Conservation (phyloP, 306 rosid species). For the Malus asiatica region DNA sequence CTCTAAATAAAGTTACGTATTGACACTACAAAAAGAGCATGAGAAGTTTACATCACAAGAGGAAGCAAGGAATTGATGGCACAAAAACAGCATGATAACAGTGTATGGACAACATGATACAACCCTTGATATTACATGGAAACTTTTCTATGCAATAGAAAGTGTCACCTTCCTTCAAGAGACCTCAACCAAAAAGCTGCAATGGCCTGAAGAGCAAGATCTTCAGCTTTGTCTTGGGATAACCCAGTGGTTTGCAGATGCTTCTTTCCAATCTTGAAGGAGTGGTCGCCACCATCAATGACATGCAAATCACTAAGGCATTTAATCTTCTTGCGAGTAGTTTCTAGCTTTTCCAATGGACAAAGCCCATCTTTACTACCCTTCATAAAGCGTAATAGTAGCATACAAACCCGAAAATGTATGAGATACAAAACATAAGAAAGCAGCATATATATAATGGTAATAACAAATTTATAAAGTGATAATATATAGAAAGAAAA, state of each 20-base stretch:
- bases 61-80: background rate
- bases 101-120: slow-evolving; percentile 11
- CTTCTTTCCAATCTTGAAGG: slow-evolving; percentile 84
- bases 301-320: slow-evolving; percentile 52
- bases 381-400: slow-evolving; percentile 29
- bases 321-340: slow-evolving; percentile 61
- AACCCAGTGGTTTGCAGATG: slow-evolving; percentile 57
- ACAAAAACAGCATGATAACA: slow-evolving; percentile 5
- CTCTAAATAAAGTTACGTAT: background rate
- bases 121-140: slow-evolving; percentile 9
- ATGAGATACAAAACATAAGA: slow-evolving; percentile 5
- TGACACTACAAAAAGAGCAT: slow-evolving; percentile 5
- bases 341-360: slow-evolving; percentile 67
- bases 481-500: slow-evolving; percentile 8
- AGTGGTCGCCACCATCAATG: slow-evolving; percentile 86
- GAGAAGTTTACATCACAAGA: background rate
- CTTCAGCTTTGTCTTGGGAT: slow-evolving; percentile 64
- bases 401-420: background rate
- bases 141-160: background rate
- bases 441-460: background rate
- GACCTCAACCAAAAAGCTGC: slow-evolving; percentile 45
- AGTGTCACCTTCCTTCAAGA: slow-evolving; percentile 27
- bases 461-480: background rate
- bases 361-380: slow-evolving; percentile 79
- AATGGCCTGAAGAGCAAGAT: slow-evolving; percentile 47